phyloP scores from a whole-genome alignment of 257 asterid species.

The Solanum tacnaense region DNA sequence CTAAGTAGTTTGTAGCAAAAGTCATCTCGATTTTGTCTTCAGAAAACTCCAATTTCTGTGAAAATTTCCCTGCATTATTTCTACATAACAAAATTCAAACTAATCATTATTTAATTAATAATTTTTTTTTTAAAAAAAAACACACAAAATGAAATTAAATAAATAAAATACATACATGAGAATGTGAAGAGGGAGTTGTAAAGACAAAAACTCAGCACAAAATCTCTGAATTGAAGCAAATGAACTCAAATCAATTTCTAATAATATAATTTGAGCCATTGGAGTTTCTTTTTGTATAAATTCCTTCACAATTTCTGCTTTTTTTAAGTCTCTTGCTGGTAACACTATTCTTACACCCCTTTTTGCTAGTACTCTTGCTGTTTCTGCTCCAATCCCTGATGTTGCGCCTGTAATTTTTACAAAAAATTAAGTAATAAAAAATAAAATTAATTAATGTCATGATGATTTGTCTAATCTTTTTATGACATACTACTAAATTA shows the following conservation, averaged over 20 bases:
- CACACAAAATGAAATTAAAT: background rate
- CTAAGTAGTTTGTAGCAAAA: constrained; percentile 87
- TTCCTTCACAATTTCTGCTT: constrained; percentile 55
- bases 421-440: background rate
- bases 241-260: constrained; percentile 84
- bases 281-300: constrained; percentile 41
- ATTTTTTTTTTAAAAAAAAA: background rate
- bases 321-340: constrained; percentile 67
- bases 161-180: constrained; percentile 50
- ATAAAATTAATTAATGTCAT: background rate
- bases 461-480: background rate
- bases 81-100: constrained; percentile 25
- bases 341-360: constrained; percentile 69
- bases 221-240: constrained; percentile 74
- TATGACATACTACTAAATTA: background rate
- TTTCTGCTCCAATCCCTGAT: constrained; percentile 87
- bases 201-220: constrained; percentile 60
- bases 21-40: constrained; percentile 93
- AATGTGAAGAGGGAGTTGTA: constrained; percentile 72
- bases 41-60: constrained; percentile 77
- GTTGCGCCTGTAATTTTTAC: constrained; percentile 49
- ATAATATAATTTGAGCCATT: constrained; percentile 42
- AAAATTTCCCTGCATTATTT: constrained; percentile 96
- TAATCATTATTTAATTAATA: background rate
- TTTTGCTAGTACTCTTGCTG: constrained; percentile 76